Conservation (phyloP, 2,329 filamentous ascomycete genomes). For the Diaporthe batatas region DNA sequence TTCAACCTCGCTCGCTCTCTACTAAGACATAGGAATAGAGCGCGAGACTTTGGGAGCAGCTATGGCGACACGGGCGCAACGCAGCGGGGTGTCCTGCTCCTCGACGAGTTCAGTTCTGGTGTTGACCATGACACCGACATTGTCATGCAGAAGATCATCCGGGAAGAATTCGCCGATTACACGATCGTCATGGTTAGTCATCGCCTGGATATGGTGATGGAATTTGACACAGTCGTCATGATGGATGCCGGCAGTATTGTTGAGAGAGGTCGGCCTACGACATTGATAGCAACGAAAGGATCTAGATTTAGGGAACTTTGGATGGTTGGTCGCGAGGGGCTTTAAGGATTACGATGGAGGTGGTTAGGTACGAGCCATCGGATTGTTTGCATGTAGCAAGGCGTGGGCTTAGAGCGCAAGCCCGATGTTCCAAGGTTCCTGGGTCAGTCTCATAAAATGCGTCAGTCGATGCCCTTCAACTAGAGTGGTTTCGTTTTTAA, state of each 20-base stretch:
- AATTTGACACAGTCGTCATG: slow-evolving; percentile 65
- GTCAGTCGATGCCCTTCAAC: no score
- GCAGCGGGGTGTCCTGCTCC: slow-evolving; percentile 51
- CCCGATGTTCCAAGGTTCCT: no score
- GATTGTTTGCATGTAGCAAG: no score
- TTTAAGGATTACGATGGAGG: neutral
- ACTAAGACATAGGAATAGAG: neutral
- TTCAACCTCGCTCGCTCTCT: slow-evolving; percentile 37
- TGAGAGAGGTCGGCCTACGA: slow-evolving; percentile 51
- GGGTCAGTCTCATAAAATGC: no score
- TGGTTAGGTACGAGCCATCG: neutral
- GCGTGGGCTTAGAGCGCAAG: no score
- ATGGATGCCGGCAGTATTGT: slow-evolving; percentile 63
- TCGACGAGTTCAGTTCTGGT: slow-evolving; percentile 60
- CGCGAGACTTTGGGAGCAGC: neutral
- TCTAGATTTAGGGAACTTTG: slow-evolving; percentile 36
- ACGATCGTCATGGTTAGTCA: slow-evolving; percentile 69
- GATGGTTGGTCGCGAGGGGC: neutral
- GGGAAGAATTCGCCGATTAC: slow-evolving; percentile 55
- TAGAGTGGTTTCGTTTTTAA: no score
- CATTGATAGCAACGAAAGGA: slow-evolving; percentile 33
- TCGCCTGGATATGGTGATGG: slow-evolving; percentile 63
- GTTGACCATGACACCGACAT: slow-evolving; percentile 59
- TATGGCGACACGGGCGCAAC: neutral
- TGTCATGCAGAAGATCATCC: slow-evolving; percentile 57